Evolutionary conservation across 257 asterid genomes (phyloP), one percentile per base, ranked within the genome.

Genomic region (Petunia axillaris): DNA sequence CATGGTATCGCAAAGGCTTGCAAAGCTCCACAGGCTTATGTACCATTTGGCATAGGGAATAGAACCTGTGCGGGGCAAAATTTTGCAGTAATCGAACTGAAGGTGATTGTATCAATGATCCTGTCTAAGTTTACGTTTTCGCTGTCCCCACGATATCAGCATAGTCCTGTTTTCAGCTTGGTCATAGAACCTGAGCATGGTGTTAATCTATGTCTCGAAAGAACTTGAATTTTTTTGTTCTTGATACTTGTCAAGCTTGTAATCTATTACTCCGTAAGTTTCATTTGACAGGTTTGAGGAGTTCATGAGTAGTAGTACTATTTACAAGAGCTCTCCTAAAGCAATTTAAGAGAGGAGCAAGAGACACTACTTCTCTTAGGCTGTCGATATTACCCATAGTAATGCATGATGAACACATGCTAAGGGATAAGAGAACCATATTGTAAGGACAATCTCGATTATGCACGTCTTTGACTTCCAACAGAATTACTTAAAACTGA

Each of bases 51-150:
- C 36, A 58, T 85, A 15, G 94, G 98, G 41, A 63, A 66, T 66
- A 93, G 94, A 13, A 82, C 77, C 15, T 94, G 98, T 63, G 54
- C 78, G 48, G 97, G 97, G 35, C 97, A 91, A 70, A 81, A 88
- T 87, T 88, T 91, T 36, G 97, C 97, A 59, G 90, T 92, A 94
- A 85, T 86, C 16, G 97, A 92, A 81, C 16, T 92, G 82, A 92
- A 92, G 91, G 91, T 90, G 79, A 85, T 92, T 67, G 60, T 92
- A 60, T 85, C 97, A 6, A 88, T 91, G 40, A 81, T 87, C 76
- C 83, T 91, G 76, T 87, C 91, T 10, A 85, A 82, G 85, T 94
- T 90, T 82, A 82, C 90, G 66, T 84, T 92, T 85, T 79, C 92
- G 2, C 78, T 92, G 73, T 84, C 97, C 0, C 85, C 93, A 2